Conservation (phyloP, 202 grass and related monocot species). For the Bolboschoenoplectus hybrid region DNA sequence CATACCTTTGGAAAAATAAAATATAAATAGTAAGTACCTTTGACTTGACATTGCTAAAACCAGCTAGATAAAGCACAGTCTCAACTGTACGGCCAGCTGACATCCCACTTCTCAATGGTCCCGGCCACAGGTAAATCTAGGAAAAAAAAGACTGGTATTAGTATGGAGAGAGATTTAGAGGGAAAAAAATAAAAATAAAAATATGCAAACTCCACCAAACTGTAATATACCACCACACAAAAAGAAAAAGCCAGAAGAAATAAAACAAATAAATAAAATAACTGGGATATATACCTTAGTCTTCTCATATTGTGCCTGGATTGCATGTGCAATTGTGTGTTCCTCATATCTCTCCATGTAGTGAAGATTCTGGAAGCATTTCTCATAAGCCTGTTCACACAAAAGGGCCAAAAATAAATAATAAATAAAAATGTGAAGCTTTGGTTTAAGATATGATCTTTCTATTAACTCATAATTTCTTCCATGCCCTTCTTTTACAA, state of each 20-base stretch:
- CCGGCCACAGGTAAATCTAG: slow-evolving; percentile 94
- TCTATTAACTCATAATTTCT: not conserved
- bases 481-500: slow-evolving; percentile 6
- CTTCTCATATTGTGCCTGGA: slow-evolving; percentile 90
- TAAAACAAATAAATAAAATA: not conserved
- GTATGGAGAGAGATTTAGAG: not conserved
- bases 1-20: slow-evolving; percentile 24
- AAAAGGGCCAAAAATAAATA: not conserved
- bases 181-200: not conserved
- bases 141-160: not conserved
- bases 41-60: slow-evolving; percentile 83
- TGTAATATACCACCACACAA: not conserved
- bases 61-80: slow-evolving; percentile 80
- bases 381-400: slow-evolving; percentile 79
- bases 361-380: slow-evolving; percentile 98
- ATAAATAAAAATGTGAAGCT: slow-evolving; percentile 2
- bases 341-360: slow-evolving; percentile 88
- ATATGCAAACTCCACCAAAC: not conserved
- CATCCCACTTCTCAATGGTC: slow-evolving; percentile 73
- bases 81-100: slow-evolving; percentile 72
- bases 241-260: not conserved
- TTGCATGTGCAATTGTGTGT: slow-evolving; percentile 90
- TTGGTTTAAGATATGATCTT: not conserved
- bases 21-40: slow-evolving; percentile 53
- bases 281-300: slow-evolving; percentile 62